Base-by-base conservation (phyloP, 202 grass and related monocot genomes). In the Zizania palustris region DNA sequence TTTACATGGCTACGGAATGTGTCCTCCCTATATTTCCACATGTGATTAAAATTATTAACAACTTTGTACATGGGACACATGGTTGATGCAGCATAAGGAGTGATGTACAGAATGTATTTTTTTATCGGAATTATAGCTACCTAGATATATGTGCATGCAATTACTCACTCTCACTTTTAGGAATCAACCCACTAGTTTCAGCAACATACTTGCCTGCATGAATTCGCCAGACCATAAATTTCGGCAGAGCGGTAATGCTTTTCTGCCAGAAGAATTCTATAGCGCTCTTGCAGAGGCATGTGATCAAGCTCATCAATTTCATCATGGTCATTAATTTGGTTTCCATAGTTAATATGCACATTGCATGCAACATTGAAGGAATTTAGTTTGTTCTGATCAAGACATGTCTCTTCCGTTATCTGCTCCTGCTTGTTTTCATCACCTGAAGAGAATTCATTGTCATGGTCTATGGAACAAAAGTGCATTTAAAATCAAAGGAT, bases 251-350 rank as follows among this genome's bases (percentile, higher is more conserved):
- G 65, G 43, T 33, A 72, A 78, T 28, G 45, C 36, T 73, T 78
- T 15, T 72, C 54, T 39, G 74, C 85, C 36, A 67, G n/a, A 61
- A 83, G 67, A 38, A 86, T 86, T 60, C 3, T 74, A 53, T 57
- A 81, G 11, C 83, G 83, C 69, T 86, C 80, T 70, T 84, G 63
- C 43, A 92, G 49, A 38, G 84, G 48, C 44, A 92, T 58, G 65
- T 92, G 67, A 71, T 89, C 83, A 28, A 89, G 80, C 11, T 78
- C 77, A 43, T 89, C 80, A 6, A 39, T 69, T 54, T 67, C 80
- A 65, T 22, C 15, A 44, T 44, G 58, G 41, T 57, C 37, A 33
- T 58, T 38, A 19, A 69, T 74, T 42, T 35, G 16, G 39, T 78
- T 79, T 45, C 55, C 44, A 42, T 19, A 16, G 45, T 51, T 38